phyloP scores from a whole-genome alignment of 1,284 basidiomycete genomes.

The Heterobasidion parviporum region DNA sequence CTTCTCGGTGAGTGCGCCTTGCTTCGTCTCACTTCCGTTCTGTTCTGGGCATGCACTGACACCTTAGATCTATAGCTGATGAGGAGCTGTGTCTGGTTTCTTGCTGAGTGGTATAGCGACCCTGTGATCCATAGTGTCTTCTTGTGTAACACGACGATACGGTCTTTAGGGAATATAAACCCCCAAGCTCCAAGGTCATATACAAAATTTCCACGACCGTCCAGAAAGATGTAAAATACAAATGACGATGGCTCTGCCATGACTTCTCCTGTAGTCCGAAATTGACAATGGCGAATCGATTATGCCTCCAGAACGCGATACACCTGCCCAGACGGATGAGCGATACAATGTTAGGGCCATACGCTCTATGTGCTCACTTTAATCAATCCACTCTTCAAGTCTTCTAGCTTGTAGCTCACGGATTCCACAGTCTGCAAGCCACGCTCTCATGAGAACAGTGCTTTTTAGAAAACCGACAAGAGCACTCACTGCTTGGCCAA shows the following conservation, averaged over 20 bases:
- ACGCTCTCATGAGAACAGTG: slow-evolving; percentile 12
- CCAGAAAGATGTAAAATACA: neutral
- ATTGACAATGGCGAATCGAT: neutral
- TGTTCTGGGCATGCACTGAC: neutral
- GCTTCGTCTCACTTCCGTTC: neutral
- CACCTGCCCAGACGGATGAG: neutral
- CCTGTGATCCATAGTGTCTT: neutral
- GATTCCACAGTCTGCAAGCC: slow-evolving; percentile 61
- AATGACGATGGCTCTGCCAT: no score
- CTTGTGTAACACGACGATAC: neutral
- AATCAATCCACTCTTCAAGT: slow-evolving; percentile 77
- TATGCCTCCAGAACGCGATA: slow-evolving; percentile 5
- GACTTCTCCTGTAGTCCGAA: neutral
- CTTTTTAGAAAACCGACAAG: slow-evolving; percentile 3
- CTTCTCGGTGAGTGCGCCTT: neutral
- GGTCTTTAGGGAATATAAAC: neutral
- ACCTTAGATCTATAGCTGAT: neutral
- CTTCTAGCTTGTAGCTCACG: slow-evolving; percentile 80
- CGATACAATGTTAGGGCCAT: neutral
- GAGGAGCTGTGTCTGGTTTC: neutral
- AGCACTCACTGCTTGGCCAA: slow-evolving; percentile 58
- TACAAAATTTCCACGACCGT: neutral
- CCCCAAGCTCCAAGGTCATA: neutral
- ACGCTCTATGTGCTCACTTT: slow-evolving; percentile 37
- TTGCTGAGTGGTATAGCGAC: neutral